Evolutionary conservation across 1,284 basidiomycete genomes (phyloP).

Genomic region (Thecaphora frezii): DNA sequence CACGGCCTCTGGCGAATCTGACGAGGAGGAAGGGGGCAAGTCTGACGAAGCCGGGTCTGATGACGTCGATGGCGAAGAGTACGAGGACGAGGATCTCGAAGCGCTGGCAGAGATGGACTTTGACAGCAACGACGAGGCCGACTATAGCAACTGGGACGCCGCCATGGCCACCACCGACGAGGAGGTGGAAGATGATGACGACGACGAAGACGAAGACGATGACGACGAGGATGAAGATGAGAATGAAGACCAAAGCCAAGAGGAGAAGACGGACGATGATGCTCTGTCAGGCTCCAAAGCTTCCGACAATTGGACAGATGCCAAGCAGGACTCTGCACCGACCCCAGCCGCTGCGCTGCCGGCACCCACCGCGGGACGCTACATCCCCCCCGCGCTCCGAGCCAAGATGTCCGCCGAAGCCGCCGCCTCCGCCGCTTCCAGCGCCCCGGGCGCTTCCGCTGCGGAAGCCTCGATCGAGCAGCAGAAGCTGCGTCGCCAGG

Average conservation of each 20-base stretch:
- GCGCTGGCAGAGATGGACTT: slow-evolving; percentile 7
- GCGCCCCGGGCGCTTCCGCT: neutral
- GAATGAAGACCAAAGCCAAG: slow-evolving; percentile 5
- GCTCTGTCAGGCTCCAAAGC: neutral
- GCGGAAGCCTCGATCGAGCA: slow-evolving; percentile 40
- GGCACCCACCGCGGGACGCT: slow-evolving; percentile 54
- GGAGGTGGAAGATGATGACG: slow-evolving; percentile 10
- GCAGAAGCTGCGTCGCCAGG: slow-evolving; percentile 73
- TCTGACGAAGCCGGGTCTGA: no score
- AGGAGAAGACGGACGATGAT: neutral
- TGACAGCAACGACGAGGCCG: slow-evolving; percentile 32
- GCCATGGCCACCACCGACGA: slow-evolving; percentile 40
- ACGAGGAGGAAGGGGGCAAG: neutral
- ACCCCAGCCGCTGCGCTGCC: slow-evolving; percentile 3
- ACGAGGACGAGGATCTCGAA: slow-evolving; percentile 20
- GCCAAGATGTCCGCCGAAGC: slow-evolving; percentile 55
- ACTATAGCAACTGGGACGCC: slow-evolving; percentile 38
- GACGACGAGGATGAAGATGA: slow-evolving; percentile 4
- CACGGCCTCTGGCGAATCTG: no score
- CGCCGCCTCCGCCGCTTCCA: slow-evolving; percentile 2
- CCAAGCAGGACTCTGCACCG: slow-evolving; percentile 1
- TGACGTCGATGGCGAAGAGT: neutral
- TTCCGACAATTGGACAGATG: no score
- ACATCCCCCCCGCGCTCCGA: slow-evolving; percentile 64
- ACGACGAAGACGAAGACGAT: slow-evolving; percentile 6